Base-by-base conservation (phyloP, 1,284 basidiomycete genomes). In the Schizopora paradoxa region DNA sequence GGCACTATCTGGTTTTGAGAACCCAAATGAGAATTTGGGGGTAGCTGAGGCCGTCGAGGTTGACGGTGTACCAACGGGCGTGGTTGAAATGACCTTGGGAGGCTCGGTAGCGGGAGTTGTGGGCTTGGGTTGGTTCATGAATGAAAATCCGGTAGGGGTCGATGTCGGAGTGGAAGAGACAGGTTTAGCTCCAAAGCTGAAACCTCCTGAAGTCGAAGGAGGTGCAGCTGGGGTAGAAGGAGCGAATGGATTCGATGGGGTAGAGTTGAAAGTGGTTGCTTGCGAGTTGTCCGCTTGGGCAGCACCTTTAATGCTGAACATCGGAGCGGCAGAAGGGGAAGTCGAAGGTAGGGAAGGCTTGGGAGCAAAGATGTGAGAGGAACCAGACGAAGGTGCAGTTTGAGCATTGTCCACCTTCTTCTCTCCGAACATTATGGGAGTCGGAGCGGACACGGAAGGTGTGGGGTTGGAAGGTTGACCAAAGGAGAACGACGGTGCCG, bases 281-380 rank as follows among this genome's bases (percentile, higher is more conserved):
- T 43, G 41, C 13, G 36, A 5, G 25, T 49, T 49, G 16, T 45
- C 48, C 7, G 28, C 31, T 28, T 45, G 47, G 18, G 36, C 41
- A 13, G 42, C 34, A 26, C 35, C 36, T 26, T 43, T 48, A 19
- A 32, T 35, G 27, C 29, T 36, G 25, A 45, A 45, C 1, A 32
- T 18, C 16, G 38, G 27, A 10, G 13, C 28, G 26, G 32, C 33
- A 22, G 18, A 10, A 35, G 33, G 7, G n/a, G n/a, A n/a, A n/a
- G n/a, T n/a, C n/a, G n/a, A n/a, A n/a, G n/a, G n/a, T n/a, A n/a
- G n/a, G n/a, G n/a, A n/a, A n/a, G n/a, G n/a, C n/a, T n/a, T n/a
- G n/a, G n/a, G n/a, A n/a, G n/a, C n/a, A n/a, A n/a, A n/a, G n/a
- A n/a, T n/a, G n/a, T n/a, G n/a, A n/a, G n/a, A n/a, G n/a, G n/a